These are phyloP conservation scores for Medicago lupulina DNA, from an alignment of 306 rosid genomes.

Conservation along the genomic window DNA sequence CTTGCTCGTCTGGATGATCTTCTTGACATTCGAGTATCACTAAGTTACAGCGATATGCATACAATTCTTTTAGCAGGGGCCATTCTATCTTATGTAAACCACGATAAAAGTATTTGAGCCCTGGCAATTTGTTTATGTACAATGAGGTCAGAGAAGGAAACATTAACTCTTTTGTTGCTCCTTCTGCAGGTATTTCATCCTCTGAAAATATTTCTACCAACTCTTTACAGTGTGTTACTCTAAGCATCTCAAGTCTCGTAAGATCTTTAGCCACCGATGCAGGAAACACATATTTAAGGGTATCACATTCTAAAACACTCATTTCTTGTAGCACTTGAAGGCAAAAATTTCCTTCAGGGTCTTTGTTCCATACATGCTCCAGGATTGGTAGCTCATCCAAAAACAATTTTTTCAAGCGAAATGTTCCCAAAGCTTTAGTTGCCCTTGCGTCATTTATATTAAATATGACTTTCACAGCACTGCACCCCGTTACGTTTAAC, in stretches of 20 bases:
- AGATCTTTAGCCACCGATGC: constrained; percentile 19
- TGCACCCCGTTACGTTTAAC: fast-evolving
- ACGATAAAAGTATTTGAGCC: not conserved
- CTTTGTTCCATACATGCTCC: constrained; percentile 33
- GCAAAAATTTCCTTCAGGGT: constrained; percentile 20
- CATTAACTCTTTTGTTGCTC: not conserved
- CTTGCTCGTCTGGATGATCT: not conserved
- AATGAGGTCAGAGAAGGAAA: not conserved
- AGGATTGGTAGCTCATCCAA: not conserved
- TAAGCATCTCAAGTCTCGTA: not conserved
- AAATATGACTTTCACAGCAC: constrained; percentile 3
- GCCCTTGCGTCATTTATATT: not conserved
- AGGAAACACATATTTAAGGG: constrained; percentile 41
- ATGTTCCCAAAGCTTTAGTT: not conserved
- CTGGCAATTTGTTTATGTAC: not conserved
- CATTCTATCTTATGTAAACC: not conserved
- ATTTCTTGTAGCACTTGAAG: not conserved
- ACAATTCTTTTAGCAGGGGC: not conserved
- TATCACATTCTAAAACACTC: not conserved
- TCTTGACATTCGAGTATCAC: not conserved
- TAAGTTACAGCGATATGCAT: not conserved
- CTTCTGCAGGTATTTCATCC: not conserved
- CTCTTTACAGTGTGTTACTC: not conserved
- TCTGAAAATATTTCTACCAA: constrained; percentile 5
- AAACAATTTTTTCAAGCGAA: constrained; percentile 27